phyloP scores from a whole-genome alignment of 23 red algal species.

The Gracilaria domingensis region DNA sequence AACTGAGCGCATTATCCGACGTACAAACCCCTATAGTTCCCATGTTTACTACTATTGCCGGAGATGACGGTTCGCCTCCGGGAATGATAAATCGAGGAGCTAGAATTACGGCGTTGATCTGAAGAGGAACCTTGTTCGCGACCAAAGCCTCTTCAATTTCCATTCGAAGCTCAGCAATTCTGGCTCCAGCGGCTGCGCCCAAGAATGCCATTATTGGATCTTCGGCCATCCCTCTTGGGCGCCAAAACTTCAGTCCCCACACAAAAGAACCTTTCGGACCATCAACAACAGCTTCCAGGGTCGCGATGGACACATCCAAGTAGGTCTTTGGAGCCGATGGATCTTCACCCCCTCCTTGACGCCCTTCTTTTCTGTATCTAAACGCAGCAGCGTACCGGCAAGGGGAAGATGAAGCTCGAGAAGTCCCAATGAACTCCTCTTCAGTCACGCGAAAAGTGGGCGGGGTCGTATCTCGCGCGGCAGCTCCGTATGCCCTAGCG shows the following conservation, averaged over 20 bases:
- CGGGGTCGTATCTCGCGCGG: constrained; percentile 22
- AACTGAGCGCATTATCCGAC: constrained; percentile 29
- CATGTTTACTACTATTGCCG: constrained; percentile 75
- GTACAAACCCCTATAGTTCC: constrained; percentile 74
- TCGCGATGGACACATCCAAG: constrained; percentile 73
- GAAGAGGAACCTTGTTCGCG: constrained; percentile 71
- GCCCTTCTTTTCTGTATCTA: constrained; percentile 32
- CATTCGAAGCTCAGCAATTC: constrained; percentile 75
- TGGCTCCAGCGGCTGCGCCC: constrained; percentile 67
- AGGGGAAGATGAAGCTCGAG: background rate
- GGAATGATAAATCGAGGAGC: constrained; percentile 82
- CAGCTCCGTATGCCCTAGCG: background rate
- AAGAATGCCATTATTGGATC: constrained; percentile 85
- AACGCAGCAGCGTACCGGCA: constrained; percentile 58
- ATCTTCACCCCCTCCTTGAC: background rate
- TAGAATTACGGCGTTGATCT: constrained; percentile 72
- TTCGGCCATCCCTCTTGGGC: constrained; percentile 65
- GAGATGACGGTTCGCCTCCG: background rate
- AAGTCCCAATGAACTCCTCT: constrained; percentile 52
- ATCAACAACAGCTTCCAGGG: constrained; percentile 78
- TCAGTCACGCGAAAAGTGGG: constrained; percentile 52
- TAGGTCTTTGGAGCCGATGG: background rate
- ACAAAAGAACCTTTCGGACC: constrained; percentile 78
- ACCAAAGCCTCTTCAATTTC: constrained; percentile 71
- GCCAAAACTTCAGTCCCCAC: constrained; percentile 79